phyloP scores from a whole-genome alignment of 345 rosid genomes.

The Tarenaya hassleriana region DNA sequence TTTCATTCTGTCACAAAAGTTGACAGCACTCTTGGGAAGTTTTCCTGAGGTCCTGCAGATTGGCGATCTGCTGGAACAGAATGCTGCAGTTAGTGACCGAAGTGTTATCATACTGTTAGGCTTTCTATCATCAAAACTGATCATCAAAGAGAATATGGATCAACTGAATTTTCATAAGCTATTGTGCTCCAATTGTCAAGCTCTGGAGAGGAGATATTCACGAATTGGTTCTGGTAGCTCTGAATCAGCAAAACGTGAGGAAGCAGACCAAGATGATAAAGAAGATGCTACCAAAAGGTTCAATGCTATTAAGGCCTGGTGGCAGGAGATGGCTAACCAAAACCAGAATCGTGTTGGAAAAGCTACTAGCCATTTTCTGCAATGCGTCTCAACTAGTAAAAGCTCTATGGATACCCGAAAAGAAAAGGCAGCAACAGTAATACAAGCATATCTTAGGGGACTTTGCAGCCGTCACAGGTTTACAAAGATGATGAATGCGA shows the following conservation, averaged over 20 bases:
- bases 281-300: conserved; percentile 70
- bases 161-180: conserved; percentile 83
- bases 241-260: conserved; percentile 25
- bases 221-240: conserved; percentile 24
- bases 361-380: conserved; percentile 29
- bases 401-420: conserved; percentile 23
- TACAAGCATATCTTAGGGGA: conserved; percentile 59
- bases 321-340: conserved; percentile 77
- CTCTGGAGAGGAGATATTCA: conserved; percentile 47
- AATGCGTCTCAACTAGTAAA: conserved; percentile 28
- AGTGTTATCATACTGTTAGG: conserved; percentile 70
- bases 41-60: conserved; percentile 93
- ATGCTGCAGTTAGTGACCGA: conserved; percentile 53
- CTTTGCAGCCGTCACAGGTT: conserved; percentile 34
- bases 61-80: conserved; percentile 83
- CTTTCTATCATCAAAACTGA: conserved; percentile 70
- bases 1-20: conserved; percentile 72
- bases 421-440: conserved; percentile 57
- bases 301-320: conserved; percentile 83
- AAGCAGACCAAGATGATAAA: conserved; percentile 24
- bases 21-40: conserved; percentile 67
- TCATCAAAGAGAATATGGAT: conserved; percentile 63
- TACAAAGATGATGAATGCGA: conserved; percentile 41
- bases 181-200: conserved; percentile 61
- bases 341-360: conserved; percentile 35